Base-by-base conservation (phyloP, 2,329 filamentous ascomycete genomes). In the Nemania sp. region DNA sequence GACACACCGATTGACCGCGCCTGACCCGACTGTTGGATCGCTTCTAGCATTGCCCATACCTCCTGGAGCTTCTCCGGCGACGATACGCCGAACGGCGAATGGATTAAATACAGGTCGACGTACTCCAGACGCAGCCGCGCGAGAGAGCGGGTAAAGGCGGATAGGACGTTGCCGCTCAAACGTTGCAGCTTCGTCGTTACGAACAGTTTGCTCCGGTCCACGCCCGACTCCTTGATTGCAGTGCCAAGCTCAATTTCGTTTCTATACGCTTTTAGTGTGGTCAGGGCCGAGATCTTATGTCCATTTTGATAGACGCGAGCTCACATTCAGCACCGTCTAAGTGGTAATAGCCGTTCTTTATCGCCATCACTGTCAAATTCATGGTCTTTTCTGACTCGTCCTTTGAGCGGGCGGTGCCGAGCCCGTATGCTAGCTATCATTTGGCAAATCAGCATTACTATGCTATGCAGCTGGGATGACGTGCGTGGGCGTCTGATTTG, bases 1-100 rank as follows among this genome's bases (percentile, higher is more conserved):
- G 86, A 90, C 12, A 94, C 85, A 46, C 90, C 90, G 62, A 94
- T 91, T 51, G 86, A 83, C 61, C 77, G 80, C 43, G 83, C 84
- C 56, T 81, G 81, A 58, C 87, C 87, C 1, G 81, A 80, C 39
- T 80, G 80, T 67, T 85, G 79, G 77, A 92, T 84, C 24, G 81
- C 82, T 65, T 88, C 83, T 61, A 86, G 67, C 49, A 82, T 77
- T 34, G 79, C 77, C 84, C 84, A 87, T 53, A 76, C 75, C 39
- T 70, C 60, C 67, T 83, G 88, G 68, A 91, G 70, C 30, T 80
- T 75, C 52, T 73, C 72, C 8, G 76, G 75, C 46, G 72, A 68
- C 5, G 69, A 70, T 52, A 79, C 77, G 61, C 79, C 80, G 63
- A 74, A 84, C 12, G 83, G 83, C 15, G 73, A 70, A 69, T 86